phyloP scores from a whole-genome alignment of 2,329 filamentous ascomycete genomes.

The Xylaria arbuscula region DNA sequence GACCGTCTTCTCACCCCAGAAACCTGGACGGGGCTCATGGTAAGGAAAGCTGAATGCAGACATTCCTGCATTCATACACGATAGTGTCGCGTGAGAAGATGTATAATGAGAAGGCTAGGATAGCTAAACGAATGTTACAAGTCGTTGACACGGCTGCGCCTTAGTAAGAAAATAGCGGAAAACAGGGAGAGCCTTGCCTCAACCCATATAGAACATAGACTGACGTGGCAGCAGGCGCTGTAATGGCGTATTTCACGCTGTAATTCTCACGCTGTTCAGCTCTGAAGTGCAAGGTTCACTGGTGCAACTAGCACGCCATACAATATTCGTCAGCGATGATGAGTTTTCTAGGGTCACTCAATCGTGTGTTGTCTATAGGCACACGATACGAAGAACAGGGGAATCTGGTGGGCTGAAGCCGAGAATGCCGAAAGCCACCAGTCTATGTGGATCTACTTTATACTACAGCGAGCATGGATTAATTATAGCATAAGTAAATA shows the following conservation, averaged over 20 bases:
- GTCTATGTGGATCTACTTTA: slow-evolving; percentile 19
- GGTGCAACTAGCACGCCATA: slow-evolving; percentile 1
- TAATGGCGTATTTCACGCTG: slow-evolving; percentile 7
- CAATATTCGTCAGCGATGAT: slow-evolving; percentile 9
- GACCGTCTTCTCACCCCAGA: slow-evolving; percentile 77
- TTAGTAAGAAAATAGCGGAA: not conserved
- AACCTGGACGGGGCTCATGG: slow-evolving; percentile 57
- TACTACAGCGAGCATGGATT: not conserved
- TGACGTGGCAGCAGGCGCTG: slow-evolving; percentile 1
- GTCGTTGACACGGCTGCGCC: not conserved
- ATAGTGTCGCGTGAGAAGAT: not conserved
- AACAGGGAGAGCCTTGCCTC: slow-evolving; percentile 26
- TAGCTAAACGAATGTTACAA: slow-evolving; percentile 2
- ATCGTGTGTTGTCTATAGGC: not conserved
- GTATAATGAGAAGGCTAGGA: not conserved
- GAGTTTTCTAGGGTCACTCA: slow-evolving; percentile 9
- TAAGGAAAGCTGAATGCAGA: slow-evolving; percentile 49
- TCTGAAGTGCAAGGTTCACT: not conserved
- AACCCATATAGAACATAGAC: slow-evolving; percentile 1
- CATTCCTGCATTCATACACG: slow-evolving; percentile 30
- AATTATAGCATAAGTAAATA: too few relatives aligned
- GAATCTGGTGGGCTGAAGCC: slow-evolving; percentile 19
- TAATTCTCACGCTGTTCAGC: slow-evolving; percentile 1
- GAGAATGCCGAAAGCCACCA: slow-evolving; percentile 24
- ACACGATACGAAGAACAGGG: not conserved